Base-by-base conservation (phyloP, 169 alveolate genomes). In the Amoebophrya sp. region DNA sequence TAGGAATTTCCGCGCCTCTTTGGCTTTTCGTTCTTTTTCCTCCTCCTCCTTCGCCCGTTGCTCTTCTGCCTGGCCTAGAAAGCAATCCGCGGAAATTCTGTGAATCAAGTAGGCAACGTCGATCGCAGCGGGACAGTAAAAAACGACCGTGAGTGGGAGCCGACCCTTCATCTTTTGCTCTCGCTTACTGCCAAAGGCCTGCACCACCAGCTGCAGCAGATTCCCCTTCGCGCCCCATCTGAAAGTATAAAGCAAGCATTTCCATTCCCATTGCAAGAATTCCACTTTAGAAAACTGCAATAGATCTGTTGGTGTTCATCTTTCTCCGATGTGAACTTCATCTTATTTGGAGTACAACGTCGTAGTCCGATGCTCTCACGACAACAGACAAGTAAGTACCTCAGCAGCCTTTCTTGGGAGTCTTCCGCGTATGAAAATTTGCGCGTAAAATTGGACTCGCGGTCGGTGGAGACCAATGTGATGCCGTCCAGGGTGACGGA, bases 161-260 rank as follows among this genome's bases (percentile, higher is more conserved):
- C 54, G 54, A 2, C 54, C 54, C 54, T 41, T 41, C 23, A 7
- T 2, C 54, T 41, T 41, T 2, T 41, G 54, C 54, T 41, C 54
- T 2, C 83, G 38, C 83, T 66, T 66, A 25, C 83, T 66, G 35
- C 83, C 39, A 25, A 66, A 66, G 35, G 83, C 83, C 35, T 66
- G 83, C 35, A 66, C 83, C 83, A 66, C 83, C 35, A 66, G 83
- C 35, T 66, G 83, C 83, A 66, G 32, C 83, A 66, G 35, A 25
- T 66, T 66, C 35, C 83, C 83, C 35, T n/a, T 18, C 29, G 83
- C 83, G 83, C 83, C 83, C 83, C 83, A 66, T 12, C 54, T 41
- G 54, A 12, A 7, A 12, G 54, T 41, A 12, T 41, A 41, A n/a
- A n/a, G n/a, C n/a, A n/a, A n/a, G n/a, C n/a, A n/a, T n/a, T n/a